phyloP scores from a whole-genome alignment of 176 grass and related monocot genomes.

The Miscanthus lutarioriparius region DNA sequence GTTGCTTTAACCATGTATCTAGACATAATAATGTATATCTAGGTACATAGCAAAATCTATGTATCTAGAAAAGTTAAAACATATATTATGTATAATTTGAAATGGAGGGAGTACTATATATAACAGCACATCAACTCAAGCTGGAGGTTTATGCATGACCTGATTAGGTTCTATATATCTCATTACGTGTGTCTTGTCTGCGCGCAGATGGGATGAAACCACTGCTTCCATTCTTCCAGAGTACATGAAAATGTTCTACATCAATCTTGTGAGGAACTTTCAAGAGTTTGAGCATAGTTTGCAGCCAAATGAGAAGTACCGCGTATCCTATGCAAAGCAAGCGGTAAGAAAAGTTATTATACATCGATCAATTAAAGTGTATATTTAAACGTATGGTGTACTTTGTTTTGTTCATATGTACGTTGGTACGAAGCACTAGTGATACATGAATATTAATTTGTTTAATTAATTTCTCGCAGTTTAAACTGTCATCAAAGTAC shows the following conservation, averaged over 20 bases:
- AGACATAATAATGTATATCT: too few species aligned
- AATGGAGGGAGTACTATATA: too few species aligned
- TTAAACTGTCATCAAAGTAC: neutral
- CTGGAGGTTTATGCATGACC: neutral
- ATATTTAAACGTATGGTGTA: neutral
- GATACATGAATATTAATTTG: neutral
- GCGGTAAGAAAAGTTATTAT: neutral
- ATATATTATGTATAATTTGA: too few species aligned
- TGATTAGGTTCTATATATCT: neutral
- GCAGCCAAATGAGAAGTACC: constrained; percentile 24
- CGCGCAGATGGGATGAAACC: constrained; percentile 30
- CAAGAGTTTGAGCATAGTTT: neutral
- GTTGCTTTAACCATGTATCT: too few species aligned
- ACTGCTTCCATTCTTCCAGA: constrained; percentile 3
- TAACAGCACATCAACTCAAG: too few species aligned
- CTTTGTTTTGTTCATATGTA: neutral
- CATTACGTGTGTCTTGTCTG: neutral
- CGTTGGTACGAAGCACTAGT: neutral
- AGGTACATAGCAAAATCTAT: too few species aligned
- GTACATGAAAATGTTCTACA: constrained; percentile 1
- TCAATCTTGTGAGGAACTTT: neutral
- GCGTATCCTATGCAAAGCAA: constrained; percentile 22
- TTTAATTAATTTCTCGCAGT: neutral
- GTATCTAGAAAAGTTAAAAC: too few species aligned
- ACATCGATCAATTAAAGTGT: neutral